Percentiles rank a stretch among this genome's conserved stretches.
phyloP scores from a whole-genome alignment of 768 basidiomycete genomes.

The Psilocybe subaeruginosa region DNA sequence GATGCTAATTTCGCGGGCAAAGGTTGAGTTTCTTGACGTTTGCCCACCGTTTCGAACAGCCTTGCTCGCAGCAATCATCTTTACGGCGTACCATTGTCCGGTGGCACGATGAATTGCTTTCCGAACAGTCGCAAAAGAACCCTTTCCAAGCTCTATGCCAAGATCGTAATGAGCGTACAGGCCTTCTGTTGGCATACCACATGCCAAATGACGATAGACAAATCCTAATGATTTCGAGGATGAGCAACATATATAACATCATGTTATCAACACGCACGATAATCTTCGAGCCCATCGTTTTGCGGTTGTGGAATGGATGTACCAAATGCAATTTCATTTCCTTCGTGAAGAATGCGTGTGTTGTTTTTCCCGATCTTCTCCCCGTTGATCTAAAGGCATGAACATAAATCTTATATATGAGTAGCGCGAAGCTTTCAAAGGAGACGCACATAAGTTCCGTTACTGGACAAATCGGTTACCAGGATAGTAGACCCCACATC shows the following conservation, averaged over 20 bases:
- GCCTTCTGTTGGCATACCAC: conserved; percentile 49
- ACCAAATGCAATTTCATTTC: conserved; percentile 90
- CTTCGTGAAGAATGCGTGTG: conserved; percentile 65
- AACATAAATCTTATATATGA: not conserved
- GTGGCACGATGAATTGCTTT: conserved; percentile 75
- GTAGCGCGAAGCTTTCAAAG: not conserved
- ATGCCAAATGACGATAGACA: conserved; percentile 69
- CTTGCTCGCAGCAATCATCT: conserved; percentile 72
- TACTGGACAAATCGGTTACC: conserved; percentile 64
- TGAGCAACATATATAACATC: not conserved
- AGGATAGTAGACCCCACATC: conserved; percentile 46
- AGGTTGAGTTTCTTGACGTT: conserved; percentile 32
- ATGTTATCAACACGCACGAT: conserved; percentile 51
- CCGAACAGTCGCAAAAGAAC: conserved; percentile 90
- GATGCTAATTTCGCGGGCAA: conserved; percentile 79
- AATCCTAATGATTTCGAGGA: conserved; percentile 48
- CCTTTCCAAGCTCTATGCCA: conserved; percentile 77
- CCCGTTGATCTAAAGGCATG: conserved; percentile 61
- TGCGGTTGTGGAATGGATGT: conserved; percentile 47
- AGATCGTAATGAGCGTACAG: conserved; percentile 72
- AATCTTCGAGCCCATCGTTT: conserved; percentile 63
- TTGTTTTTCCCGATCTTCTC: conserved; percentile 60
- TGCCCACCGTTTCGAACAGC: conserved; percentile 32
- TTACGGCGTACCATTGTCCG: conserved; percentile 83
- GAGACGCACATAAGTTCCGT: conserved; percentile 69